A percentile compares a stretch with the other conserved stretches of the same genome.
These are phyloP conservation scores for Endocarpon pusillum DNA, from an alignment of 495 filamentous ascomycete genomes.

Conservation along the genomic window DNA sequence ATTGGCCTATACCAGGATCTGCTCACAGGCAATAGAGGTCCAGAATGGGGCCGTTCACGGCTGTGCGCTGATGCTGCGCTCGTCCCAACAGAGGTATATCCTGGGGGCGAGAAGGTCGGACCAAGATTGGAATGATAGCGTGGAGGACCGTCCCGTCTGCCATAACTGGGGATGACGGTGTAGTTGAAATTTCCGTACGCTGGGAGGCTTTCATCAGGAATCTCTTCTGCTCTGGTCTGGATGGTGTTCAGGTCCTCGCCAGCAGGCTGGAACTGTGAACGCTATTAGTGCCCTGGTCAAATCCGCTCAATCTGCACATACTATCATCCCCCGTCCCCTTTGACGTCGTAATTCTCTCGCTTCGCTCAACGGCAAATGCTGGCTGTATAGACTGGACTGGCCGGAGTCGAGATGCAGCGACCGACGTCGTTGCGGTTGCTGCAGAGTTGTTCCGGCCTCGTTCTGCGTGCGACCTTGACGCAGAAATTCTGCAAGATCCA, in stretches of 20 bases:
- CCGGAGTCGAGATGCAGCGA: too few relatives aligned
- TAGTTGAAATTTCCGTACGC: slow-evolving; percentile 2
- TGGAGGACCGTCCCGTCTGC: background rate
- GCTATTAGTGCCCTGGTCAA: background rate
- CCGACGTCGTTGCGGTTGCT: too few relatives aligned
- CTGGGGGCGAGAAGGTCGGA: background rate
- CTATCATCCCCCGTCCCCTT: slow-evolving; percentile 1
- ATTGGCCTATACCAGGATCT: too few relatives aligned
- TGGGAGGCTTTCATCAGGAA: slow-evolving; percentile 2
- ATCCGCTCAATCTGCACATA: background rate
- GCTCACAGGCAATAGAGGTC: too few relatives aligned
- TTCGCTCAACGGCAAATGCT: too few relatives aligned
- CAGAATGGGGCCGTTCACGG: background rate
- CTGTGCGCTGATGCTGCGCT: background rate
- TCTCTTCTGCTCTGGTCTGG: slow-evolving; percentile 3
- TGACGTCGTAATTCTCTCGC: background rate
- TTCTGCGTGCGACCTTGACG: too few relatives aligned
- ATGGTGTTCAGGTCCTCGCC: background rate
- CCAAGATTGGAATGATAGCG: background rate
- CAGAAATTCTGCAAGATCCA: slow-evolving; percentile 5
- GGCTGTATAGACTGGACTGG: too few relatives aligned
- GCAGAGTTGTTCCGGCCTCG: too few relatives aligned
- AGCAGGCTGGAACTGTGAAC: background rate
- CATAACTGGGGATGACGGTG: slow-evolving; percentile 2
- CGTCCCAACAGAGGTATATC: background rate